A percentile compares a stretch with the other conserved stretches of the same genome.
phyloP scores from a whole-genome alignment of 2,329 filamentous ascomycete genomes.

The Rutstroemia sp. region DNA sequence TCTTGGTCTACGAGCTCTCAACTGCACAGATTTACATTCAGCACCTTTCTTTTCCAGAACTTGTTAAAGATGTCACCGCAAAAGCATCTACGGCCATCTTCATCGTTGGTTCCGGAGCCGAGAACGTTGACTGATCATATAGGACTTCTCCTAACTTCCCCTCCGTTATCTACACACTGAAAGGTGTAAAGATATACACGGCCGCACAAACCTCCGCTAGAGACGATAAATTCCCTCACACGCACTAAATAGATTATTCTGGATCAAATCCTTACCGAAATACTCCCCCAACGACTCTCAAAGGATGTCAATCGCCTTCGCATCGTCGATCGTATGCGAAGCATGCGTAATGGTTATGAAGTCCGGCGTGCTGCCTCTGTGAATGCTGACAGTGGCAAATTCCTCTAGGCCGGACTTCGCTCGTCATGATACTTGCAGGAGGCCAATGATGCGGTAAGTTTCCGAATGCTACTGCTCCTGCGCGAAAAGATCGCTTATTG shows the following conservation, averaged over 20 bases:
- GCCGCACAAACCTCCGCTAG: conserved; percentile 32
- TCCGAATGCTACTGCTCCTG: too few species aligned
- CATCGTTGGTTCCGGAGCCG: conserved; percentile 54
- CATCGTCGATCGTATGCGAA: conserved; percentile 16
- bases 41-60: conserved; percentile 21
- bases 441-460: conserved; percentile 31
- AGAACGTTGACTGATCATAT: conserved; percentile 51
- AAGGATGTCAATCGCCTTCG: conserved; percentile 14
- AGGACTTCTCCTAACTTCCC: conserved; percentile 26
- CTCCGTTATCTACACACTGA: not conserved
- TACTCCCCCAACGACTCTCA: conserved; percentile 16
- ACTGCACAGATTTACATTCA: too few species aligned
- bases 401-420: conserved; percentile 34
- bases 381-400: conserved; percentile 34
- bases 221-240: conserved; percentile 32
- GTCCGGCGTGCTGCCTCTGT: conserved; percentile 31
- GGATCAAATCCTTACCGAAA: conserved; percentile 11
- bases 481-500: too few species aligned
- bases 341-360: conserved; percentile 15
- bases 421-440: conserved; percentile 34
- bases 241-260: conserved; percentile 9
- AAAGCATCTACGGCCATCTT: conserved; percentile 43
- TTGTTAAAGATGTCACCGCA: conserved; percentile 42
- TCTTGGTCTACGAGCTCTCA: too few species aligned
- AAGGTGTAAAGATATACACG: not conserved